These are phyloP conservation scores for Aureobasidium sp. DNA, from an alignment of 2,329 filamentous ascomycete species.

Conservation along the genomic window DNA sequence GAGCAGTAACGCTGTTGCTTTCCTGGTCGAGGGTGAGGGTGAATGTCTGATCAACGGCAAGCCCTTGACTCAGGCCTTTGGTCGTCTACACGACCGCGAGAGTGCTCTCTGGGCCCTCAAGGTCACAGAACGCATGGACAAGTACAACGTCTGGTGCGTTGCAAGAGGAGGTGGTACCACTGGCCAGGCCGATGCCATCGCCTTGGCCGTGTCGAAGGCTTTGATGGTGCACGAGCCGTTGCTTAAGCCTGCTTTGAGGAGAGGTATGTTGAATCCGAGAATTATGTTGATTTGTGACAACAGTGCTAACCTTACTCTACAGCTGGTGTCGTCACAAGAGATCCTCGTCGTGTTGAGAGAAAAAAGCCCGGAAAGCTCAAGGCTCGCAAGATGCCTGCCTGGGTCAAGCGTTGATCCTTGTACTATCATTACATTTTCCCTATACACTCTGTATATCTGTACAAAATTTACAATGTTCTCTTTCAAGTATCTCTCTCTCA, in stretches of 20 bases:
- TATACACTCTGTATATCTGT: slow-evolving; percentile 8
- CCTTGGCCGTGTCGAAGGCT: slow-evolving; percentile 79
- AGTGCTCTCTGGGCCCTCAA: slow-evolving; percentile 89
- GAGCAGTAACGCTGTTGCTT: slow-evolving; percentile 74
- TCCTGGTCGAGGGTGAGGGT: slow-evolving; percentile 85
- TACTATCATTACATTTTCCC: neutral
- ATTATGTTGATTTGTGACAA: slow-evolving; percentile 9
- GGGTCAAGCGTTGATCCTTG: slow-evolving; percentile 68
- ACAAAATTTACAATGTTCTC: neutral
- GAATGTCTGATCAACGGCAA: slow-evolving; percentile 87
- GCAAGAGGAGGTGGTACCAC: slow-evolving; percentile 83
- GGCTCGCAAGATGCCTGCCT: slow-evolving; percentile 94
- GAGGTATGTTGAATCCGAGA: slow-evolving; percentile 55
- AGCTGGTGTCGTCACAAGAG: slow-evolving; percentile 91
- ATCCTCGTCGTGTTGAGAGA: slow-evolving; percentile 86
- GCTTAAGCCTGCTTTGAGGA: slow-evolving; percentile 76
- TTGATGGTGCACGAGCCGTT: slow-evolving; percentile 85
- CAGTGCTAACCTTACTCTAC: slow-evolving; percentile 34
- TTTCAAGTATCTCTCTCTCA: neutral
- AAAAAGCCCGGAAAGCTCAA: slow-evolving; percentile 97
- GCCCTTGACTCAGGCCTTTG: slow-evolving; percentile 72
- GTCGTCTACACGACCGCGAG: slow-evolving; percentile 84
- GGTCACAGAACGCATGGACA: slow-evolving; percentile 73
- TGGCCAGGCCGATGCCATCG: slow-evolving; percentile 90
- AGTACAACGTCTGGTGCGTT: slow-evolving; percentile 91